Evolutionary conservation across 495 filamentous ascomycete genomes (phyloP).

Genomic region (Penicillium roqueforti): DNA sequence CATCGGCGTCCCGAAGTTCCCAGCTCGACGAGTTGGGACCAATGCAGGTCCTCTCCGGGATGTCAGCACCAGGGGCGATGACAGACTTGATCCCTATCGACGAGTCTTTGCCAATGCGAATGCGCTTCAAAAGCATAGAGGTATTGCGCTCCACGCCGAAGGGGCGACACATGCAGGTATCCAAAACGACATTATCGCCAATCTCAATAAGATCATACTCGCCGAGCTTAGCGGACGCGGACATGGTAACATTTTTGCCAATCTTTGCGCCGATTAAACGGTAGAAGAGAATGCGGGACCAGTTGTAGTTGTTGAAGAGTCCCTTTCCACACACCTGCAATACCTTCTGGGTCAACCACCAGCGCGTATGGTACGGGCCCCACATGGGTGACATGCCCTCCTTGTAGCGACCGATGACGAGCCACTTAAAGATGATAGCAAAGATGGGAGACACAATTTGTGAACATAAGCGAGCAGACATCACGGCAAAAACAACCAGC

Average conservation of each 20-base stretch:
- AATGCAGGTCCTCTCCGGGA: conserved; percentile 39
- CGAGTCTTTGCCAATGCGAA: conserved; percentile 34
- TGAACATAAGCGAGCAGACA: conserved; percentile 24
- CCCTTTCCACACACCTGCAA: conserved; percentile 38
- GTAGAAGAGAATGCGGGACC: conserved; percentile 34
- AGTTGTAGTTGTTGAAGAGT: conserved; percentile 29
- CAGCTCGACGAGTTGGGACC: conserved; percentile 46
- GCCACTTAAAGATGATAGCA: conserved; percentile 41
- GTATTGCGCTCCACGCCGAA: conserved; percentile 46
- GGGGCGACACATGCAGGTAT: conserved; percentile 35
- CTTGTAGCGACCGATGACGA: conserved; percentile 39
- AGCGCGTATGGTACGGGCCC: conserved; percentile 45
- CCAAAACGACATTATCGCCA: conserved; percentile 36
- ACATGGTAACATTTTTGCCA: conserved; percentile 35
- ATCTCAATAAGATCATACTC: conserved; percentile 46
- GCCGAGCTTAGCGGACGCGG: conserved; percentile 30
- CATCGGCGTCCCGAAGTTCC: conserved; percentile 37
- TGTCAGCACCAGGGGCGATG: conserved; percentile 36
- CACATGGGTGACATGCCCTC: conserved; percentile 48
- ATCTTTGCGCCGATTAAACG: conserved; percentile 41
- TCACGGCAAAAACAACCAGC: conserved; percentile 29
- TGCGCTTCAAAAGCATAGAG: conserved; percentile 43
- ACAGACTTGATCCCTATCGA: conserved; percentile 35
- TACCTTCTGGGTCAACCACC: conserved; percentile 47
- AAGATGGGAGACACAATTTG: conserved; percentile 27